Conservation (phyloP, 495 filamentous ascomycete genomes). For the Barbatosphaeria neglecta region DNA sequence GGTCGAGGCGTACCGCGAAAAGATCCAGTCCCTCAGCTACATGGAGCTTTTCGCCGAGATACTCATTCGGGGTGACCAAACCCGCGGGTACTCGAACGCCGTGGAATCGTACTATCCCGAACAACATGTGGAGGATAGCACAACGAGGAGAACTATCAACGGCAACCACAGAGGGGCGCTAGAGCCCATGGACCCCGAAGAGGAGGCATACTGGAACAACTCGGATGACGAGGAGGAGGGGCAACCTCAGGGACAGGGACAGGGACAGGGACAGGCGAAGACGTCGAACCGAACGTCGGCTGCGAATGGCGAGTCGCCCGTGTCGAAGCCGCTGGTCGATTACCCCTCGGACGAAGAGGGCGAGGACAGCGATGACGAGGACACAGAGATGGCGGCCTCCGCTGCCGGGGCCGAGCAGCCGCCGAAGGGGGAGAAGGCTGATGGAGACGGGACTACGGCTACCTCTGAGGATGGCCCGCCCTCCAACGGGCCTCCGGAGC, state of each 20-base stretch:
- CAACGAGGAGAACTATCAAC: slow-evolving; percentile 43
- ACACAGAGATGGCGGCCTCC: slow-evolving; percentile 28
- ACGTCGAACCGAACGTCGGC: slow-evolving; percentile 13
- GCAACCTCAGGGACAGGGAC: too few relatives aligned
- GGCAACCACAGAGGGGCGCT: slow-evolving; percentile 66
- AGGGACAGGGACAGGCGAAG: slow-evolving; percentile 46
- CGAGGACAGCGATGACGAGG: slow-evolving; percentile 33
- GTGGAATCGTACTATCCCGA: slow-evolving; percentile 40
- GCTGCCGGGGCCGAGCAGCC: slow-evolving; percentile 36
- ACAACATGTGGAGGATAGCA: slow-evolving; percentile 36
- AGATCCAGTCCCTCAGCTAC: slow-evolving; percentile 66
- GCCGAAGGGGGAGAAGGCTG: slow-evolving; percentile 32
- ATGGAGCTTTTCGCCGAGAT: slow-evolving; percentile 75
- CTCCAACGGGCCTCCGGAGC: slow-evolving; percentile 45
- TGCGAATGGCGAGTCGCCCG: slow-evolving; percentile 38
- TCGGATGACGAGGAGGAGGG: slow-evolving; percentile 78
- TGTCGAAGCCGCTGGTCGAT: slow-evolving; percentile 70
- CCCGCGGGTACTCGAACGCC: slow-evolving; percentile 52
- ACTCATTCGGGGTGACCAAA: slow-evolving; percentile 69
- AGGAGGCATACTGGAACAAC: slow-evolving; percentile 92
- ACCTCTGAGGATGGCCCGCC: slow-evolving; percentile 23
- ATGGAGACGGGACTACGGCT: slow-evolving; percentile 10
- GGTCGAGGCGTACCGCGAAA: slow-evolving; percentile 80
- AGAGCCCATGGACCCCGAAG: slow-evolving; percentile 59
- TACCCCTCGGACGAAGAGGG: slow-evolving; percentile 81